These are phyloP conservation scores for Suhomyces anneliseae DNA, from an alignment of 1,139 yeast genomes.

Conservation along the genomic window DNA sequence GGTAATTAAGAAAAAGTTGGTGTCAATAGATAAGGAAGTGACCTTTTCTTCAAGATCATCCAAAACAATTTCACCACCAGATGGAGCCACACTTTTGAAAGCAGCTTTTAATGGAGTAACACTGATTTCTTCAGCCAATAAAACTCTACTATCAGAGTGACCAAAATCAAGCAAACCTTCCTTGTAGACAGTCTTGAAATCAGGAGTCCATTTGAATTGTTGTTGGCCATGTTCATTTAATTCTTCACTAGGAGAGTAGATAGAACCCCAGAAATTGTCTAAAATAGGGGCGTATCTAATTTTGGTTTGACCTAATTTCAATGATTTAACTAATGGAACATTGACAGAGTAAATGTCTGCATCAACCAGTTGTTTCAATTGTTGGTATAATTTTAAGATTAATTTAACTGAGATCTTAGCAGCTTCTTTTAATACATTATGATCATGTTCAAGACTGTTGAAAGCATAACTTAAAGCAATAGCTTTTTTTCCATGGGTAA, in stretches of 20 bases:
- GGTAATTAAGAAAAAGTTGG: constrained; percentile 28
- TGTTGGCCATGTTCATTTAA: constrained; percentile 28
- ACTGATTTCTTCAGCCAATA: constrained; percentile 54
- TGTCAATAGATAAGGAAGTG: neutral
- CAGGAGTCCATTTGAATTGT: constrained; percentile 77
- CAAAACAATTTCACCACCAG: constrained; percentile 56
- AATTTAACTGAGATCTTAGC: constrained; percentile 65
- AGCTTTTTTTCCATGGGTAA: constrained; percentile 70
- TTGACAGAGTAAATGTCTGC: constrained; percentile 82
- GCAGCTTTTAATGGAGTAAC: constrained; percentile 85
- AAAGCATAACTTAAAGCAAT: constrained; percentile 86
- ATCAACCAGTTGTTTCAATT: constrained; percentile 49
- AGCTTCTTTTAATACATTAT: constrained; percentile 60
- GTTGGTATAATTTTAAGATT: constrained; percentile 53
- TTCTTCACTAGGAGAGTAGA: constrained; percentile 32
- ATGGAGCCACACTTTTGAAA: constrained; percentile 55
- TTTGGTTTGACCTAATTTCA: constrained; percentile 54
- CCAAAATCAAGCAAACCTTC: constrained; percentile 53
- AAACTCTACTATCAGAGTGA: constrained; percentile 58
- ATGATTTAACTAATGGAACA: constrained; percentile 63
- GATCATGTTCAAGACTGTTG: constrained; percentile 53
- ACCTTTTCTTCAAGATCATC: constrained; percentile 13
- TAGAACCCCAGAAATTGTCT: constrained; percentile 75
- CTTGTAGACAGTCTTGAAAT: constrained; percentile 67
- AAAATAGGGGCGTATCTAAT: constrained; percentile 74